Conservation (phyloP, 805 yeast species). For the Monosporozyma yasuniensis region DNA sequence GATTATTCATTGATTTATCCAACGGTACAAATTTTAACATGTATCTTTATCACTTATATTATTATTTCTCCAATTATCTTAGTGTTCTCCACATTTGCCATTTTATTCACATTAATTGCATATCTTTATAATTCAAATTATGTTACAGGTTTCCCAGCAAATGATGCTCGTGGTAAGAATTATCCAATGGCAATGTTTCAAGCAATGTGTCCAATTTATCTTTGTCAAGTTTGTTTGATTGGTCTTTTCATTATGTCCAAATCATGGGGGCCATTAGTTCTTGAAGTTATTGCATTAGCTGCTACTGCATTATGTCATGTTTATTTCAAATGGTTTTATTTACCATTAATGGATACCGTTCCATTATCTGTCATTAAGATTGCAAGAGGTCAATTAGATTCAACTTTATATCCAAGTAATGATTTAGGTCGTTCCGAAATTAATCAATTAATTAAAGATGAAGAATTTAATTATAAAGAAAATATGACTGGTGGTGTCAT, state of each 20-base stretch:
- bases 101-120: conserved; percentile 50
- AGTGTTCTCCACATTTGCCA: conserved; percentile 55
- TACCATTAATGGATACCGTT: conserved; percentile 56
- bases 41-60: conserved; percentile 66
- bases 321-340: conserved; percentile 48
- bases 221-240: conserved; percentile 59
- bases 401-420: conserved; percentile 42
- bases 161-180: conserved; percentile 62
- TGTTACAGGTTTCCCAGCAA: conserved; percentile 45
- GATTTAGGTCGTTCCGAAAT: conserved; percentile 62
- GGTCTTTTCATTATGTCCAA: conserved; percentile 71
- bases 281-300: conserved; percentile 54
- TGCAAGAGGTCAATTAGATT: conserved; percentile 33
- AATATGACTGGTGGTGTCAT: conserved; percentile 22
- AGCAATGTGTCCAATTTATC: conserved; percentile 59
- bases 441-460: conserved; percentile 38
- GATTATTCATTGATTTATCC: conserved; percentile 83
- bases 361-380: conserved; percentile 49
- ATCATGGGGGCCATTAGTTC: conserved; percentile 68
- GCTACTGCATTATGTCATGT: conserved; percentile 53
- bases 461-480: conserved; percentile 16
- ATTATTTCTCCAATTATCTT: conserved; percentile 68
- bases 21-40: conserved; percentile 59
- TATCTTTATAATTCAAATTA: conserved; percentile 54
- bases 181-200: conserved; percentile 68